Evolutionary conservation across 2,329 filamentous ascomycete species (phyloP).

Genomic region (Diaporthe australafricana): DNA sequence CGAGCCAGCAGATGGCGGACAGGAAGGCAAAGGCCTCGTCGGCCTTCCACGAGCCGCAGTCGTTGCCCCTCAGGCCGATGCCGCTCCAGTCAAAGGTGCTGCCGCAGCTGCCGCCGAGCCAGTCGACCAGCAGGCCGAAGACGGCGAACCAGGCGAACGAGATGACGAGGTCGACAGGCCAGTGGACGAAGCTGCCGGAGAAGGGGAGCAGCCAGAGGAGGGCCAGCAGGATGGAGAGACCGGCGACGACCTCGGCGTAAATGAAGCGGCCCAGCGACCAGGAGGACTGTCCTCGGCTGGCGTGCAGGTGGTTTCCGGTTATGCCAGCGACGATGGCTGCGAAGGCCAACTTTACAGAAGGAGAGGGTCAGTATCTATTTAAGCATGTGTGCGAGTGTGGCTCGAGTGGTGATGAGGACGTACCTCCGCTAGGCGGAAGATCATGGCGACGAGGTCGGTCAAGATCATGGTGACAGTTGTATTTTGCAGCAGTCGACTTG

Average conservation of each 20-base stretch:
- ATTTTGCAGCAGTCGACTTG: background rate
- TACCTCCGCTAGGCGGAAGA: conserved; percentile 64
- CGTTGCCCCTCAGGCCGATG: conserved; percentile 59
- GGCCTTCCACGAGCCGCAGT: conserved; percentile 78
- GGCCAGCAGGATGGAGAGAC: conserved; percentile 74
- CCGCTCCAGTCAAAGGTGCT: conserved; percentile 70
- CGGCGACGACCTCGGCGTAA: conserved; percentile 79
- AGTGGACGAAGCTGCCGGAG: conserved; percentile 74
- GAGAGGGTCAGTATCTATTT: background rate
- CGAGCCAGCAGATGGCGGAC: conserved; percentile 77
- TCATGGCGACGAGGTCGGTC: conserved; percentile 65
- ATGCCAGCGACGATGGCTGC: conserved; percentile 79
- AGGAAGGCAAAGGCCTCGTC: conserved; percentile 79
- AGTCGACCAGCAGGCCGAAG: conserved; percentile 74
- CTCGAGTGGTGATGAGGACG: background rate
- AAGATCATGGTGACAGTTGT: conserved; percentile 57
- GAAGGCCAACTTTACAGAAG: conserved; percentile 69
- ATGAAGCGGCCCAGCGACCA: conserved; percentile 76
- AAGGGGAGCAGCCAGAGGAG: conserved; percentile 81
- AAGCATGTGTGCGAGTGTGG: too few species aligned
- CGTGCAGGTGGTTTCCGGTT: conserved; percentile 71
- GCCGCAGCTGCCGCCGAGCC: conserved; percentile 63
- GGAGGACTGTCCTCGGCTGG: conserved; percentile 55
- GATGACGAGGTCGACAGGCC: conserved; percentile 77
- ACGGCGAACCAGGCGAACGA: conserved; percentile 77